These are phyloP conservation scores for Cladophialophora exuberans DNA, from an alignment of 2,329 filamentous ascomycete genomes.

Conservation along the genomic window DNA sequence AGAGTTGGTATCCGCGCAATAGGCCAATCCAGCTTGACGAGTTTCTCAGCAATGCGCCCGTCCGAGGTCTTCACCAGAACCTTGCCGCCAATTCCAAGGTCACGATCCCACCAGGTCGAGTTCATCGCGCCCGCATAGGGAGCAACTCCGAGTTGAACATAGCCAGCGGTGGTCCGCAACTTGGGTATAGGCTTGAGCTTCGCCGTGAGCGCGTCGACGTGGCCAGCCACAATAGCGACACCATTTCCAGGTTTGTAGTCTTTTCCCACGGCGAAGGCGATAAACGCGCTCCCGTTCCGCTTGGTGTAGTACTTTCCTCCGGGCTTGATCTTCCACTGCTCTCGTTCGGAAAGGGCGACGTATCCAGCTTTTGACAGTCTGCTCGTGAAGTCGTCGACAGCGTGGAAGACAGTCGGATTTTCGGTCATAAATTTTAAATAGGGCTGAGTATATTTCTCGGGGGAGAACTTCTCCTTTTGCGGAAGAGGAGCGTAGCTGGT, in stretches of 20 bases:
- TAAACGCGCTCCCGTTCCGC: conserved; percentile 82
- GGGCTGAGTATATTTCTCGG: conserved; percentile 74
- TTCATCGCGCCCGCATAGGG: conserved; percentile 89
- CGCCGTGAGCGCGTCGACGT: conserved; percentile 89
- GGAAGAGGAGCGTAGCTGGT: conserved; percentile 12
- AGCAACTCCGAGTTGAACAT: conserved; percentile 85
- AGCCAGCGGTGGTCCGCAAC: conserved; percentile 82
- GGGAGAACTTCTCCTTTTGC: conserved; percentile 34
- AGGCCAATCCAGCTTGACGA: conserved; percentile 93
- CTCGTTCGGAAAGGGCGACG: conserved; percentile 73
- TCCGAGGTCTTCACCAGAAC: conserved; percentile 74
- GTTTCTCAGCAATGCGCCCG: conserved; percentile 76
- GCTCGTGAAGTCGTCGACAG: conserved; percentile 75
- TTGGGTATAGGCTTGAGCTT: conserved; percentile 89
- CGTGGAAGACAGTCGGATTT: conserved; percentile 93
- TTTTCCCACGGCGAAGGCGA: conserved; percentile 81
- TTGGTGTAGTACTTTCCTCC: conserved; percentile 89
- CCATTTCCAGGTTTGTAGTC: conserved; percentile 84
- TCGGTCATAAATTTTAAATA: conserved; percentile 85
- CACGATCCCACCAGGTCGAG: conserved; percentile 94
- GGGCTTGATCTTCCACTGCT: conserved; percentile 76
- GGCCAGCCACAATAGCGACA: conserved; percentile 83
- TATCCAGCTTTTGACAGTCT: conserved; percentile 75
- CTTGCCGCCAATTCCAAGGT: conserved; percentile 85
- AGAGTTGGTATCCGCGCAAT: conserved; percentile 91